These are phyloP conservation scores for Earliella scabrosa DNA, from an alignment of 1,284 basidiomycete species.

Conservation along the genomic window DNA sequence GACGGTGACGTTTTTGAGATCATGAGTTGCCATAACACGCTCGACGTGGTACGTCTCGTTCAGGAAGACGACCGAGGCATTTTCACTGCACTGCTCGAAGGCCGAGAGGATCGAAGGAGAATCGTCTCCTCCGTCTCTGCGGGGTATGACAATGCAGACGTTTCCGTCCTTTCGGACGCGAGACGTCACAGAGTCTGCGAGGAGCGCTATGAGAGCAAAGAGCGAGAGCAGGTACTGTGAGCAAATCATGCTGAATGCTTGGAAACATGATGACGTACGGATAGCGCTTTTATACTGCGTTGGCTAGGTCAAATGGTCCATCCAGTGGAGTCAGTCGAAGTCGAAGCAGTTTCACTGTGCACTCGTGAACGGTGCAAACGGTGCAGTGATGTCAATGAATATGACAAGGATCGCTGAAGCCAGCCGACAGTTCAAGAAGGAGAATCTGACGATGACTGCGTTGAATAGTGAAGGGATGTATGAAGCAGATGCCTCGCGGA, in stretches of 20 bases:
- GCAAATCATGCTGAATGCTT: background rate
- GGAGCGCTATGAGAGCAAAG: background rate
- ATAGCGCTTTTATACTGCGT: background rate
- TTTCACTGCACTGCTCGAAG: background rate
- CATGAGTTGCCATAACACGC: background rate
- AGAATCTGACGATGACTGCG: too few species aligned
- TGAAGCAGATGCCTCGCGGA: too few species aligned
- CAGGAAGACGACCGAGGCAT: slow-evolving; percentile 2
- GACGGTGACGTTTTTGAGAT: background rate
- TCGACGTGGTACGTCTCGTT: slow-evolving; percentile 2
- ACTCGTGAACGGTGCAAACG: too few species aligned
- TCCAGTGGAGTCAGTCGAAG: too few species aligned
- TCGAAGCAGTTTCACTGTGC: too few species aligned
- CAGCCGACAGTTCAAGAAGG: too few species aligned
- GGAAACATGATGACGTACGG: background rate
- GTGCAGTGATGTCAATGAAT: too few species aligned
- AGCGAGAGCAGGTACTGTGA: background rate
- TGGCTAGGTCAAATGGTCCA: too few species aligned
- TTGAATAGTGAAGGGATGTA: too few species aligned
- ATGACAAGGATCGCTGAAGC: too few species aligned
- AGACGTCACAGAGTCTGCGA: background rate
- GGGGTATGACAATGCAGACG: background rate
- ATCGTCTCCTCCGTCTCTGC: background rate
- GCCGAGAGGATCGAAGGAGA: background rate
- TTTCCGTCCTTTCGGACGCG: background rate